Conservation (phyloP, 2,329 filamentous ascomycete genomes). For the Apiospora koreana region DNA sequence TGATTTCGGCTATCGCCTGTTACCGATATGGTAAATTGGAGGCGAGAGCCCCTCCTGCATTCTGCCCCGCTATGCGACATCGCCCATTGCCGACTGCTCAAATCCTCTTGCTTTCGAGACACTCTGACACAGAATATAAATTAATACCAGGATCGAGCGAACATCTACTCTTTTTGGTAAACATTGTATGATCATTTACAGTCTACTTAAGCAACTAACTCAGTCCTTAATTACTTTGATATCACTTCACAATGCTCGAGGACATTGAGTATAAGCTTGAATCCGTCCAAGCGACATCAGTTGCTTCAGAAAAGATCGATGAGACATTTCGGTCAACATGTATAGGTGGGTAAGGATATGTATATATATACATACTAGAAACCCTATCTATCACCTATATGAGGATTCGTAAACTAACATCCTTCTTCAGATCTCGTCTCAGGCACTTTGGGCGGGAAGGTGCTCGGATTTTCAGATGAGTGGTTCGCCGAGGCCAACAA, state of each 20-base stretch:
- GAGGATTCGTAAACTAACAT: not conserved
- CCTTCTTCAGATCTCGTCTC: constrained; percentile 58
- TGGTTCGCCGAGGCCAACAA: constrained; percentile 69
- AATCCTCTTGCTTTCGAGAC: constrained; percentile 11
- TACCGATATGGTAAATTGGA: constrained; percentile 1
- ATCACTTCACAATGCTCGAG: constrained; percentile 30
- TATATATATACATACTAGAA: not conserved
- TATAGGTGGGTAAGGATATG: constrained; percentile 48
- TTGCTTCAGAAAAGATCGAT: constrained; percentile 59
- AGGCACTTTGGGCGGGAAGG: constrained; percentile 60
- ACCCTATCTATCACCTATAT: not conserved
- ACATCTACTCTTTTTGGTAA: not conserved
- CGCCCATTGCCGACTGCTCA: not conserved
- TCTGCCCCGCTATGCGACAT: constrained; percentile 1
- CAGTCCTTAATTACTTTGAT: not conserved
- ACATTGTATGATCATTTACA: not conserved
- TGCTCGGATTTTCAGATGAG: constrained; percentile 67
- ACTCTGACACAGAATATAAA: not conserved
- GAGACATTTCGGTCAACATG: constrained; percentile 60
- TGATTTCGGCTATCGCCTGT: constrained; percentile 3
- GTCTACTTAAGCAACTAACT: not conserved
- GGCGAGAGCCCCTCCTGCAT: constrained; percentile 2
- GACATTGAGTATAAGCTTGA: constrained; percentile 59
- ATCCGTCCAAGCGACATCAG: constrained; percentile 47
- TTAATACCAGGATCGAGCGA: not conserved